Conservation (phyloP, 2,329 filamentous ascomycete genomes). For the Claviceps citrina region DNA sequence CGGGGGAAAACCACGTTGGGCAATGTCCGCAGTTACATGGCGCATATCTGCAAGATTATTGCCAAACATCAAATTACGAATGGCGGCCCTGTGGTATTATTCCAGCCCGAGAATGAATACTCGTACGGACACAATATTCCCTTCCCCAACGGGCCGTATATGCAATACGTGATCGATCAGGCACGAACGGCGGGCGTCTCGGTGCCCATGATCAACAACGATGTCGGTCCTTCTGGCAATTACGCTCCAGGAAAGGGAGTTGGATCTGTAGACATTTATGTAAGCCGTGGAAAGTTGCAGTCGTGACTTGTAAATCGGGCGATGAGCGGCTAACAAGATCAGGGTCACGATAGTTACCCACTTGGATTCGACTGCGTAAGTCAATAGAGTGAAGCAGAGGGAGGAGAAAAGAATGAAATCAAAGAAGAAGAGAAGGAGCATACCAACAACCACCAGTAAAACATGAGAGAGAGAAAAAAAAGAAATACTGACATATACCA, state of each 20-base stretch:
- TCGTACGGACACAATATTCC: conserved; percentile 31
- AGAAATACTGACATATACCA: conserved; percentile 1
- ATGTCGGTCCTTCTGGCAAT: conserved; percentile 44
- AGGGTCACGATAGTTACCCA: conserved; percentile 24
- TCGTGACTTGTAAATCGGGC: neutral
- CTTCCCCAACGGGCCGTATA: conserved; percentile 53
- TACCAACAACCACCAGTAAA: too few relatives aligned
- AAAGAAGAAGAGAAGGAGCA: neutral
- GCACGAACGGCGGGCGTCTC: conserved; percentile 52
- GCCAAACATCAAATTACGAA: conserved; percentile 69
- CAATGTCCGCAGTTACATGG: conserved; percentile 34
- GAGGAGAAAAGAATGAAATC: neutral
- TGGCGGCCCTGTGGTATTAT: conserved; percentile 62
- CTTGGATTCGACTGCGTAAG: conserved; percentile 29
- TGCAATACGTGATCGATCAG: conserved; percentile 56
- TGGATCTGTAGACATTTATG: conserved; percentile 43
- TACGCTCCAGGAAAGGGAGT: conserved; percentile 47
- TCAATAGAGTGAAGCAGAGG: neutral
- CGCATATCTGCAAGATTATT: conserved; percentile 48
- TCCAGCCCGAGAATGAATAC: conserved; percentile 76
- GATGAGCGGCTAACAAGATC: conserved; percentile 1
- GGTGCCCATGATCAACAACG: conserved; percentile 63
- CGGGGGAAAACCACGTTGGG: neutral
- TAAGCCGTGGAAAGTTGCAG: conserved; percentile 7
- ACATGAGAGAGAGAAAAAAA: neutral